Evolutionary conservation across 257 asterid genomes (phyloP), one percentile per base, ranked within the genome.

Genomic region (Jaltomata sinuosa): DNA sequence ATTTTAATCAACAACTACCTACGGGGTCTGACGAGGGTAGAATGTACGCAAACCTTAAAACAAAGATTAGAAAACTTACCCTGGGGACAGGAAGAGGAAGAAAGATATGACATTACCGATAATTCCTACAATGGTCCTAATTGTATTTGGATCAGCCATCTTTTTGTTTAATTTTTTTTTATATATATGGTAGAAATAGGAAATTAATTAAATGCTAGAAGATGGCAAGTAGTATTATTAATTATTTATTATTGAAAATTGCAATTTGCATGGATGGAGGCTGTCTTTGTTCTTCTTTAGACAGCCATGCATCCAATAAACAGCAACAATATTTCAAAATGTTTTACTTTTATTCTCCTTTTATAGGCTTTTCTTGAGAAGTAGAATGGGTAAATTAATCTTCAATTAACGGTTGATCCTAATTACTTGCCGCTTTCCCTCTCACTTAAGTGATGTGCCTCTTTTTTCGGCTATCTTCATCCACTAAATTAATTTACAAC

Each of bases 41-140:
- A 38, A 8, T 32, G 2, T 32, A 32, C 36, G 36, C 36, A 3
- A 3, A 32, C 36, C 45, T 40, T 1, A 3, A 40, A 45, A 65
- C 6, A 42, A 10, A 53, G 68, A 16, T 32, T 12, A 34, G 80
- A 21, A 4, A 62, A 36, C 80, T 86, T 93, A 93, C 97, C 36
- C 8, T 0, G 97, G 95, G 12, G 97, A 91, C 25, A 93, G 91
- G 89, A 91, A 93, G 22, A 93, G 91, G 84, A 80, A 85, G 61
- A 88, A 83, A 6, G 97, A 91, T 81, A 91, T 93, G 83, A 89
- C 84, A 89, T 93, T 93, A 84, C 97, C 97, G 16, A 91, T 8
- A n/a, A 91, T 62, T 36, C 97, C 97, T 3, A 91, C 89, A 7
- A 81, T 21, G 4, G 89, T 89, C 78, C 95, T 91, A 12, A 72